These are phyloP conservation scores for Talaromyces thailandensis DNA, from an alignment of 495 filamentous ascomycete genomes.

Conservation along the genomic window DNA sequence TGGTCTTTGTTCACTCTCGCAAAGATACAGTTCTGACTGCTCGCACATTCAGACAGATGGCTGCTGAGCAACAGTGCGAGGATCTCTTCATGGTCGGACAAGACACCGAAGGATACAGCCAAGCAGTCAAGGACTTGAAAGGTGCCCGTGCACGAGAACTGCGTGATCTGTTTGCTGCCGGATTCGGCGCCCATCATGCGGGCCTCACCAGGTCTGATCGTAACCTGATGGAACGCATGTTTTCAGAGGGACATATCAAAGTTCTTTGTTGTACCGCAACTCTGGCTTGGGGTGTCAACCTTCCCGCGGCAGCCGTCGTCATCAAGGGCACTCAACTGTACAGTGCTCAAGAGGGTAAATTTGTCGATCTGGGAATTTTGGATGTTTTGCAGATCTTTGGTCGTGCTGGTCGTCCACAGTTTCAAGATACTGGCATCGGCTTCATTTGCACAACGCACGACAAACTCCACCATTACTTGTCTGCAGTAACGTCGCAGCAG, in stretches of 20 bases:
- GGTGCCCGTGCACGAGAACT: constrained; percentile 75
- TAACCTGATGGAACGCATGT: constrained; percentile 87
- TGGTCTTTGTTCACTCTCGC: constrained; percentile 95
- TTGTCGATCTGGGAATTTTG: constrained; percentile 91
- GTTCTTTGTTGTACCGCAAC: constrained; percentile 98
- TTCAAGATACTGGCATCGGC: constrained; percentile 89
- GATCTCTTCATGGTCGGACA: constrained; percentile 58
- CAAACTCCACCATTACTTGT: constrained; percentile 84
- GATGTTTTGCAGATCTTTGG: constrained; percentile 99
- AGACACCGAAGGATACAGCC: constrained; percentile 65
- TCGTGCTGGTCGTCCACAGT: constrained; percentile 94
- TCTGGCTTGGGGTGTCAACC: constrained; percentile 96
- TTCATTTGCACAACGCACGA: constrained; percentile 95
- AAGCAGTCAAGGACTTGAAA: constrained; percentile 72
- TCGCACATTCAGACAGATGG: constrained; percentile 77
- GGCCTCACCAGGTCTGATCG: constrained; percentile 89
- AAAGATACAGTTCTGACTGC: constrained; percentile 90
- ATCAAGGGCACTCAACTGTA: constrained; percentile 98
- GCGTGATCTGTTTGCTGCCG: constrained; percentile 78
- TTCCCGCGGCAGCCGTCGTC: constrained; percentile 91
- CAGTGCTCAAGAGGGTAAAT: constrained; percentile 91
- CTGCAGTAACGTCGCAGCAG: constrained; percentile 87
- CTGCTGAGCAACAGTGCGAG: constrained; percentile 62
- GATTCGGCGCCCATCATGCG: constrained; percentile 91
- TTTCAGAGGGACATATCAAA: constrained; percentile 79